phyloP scores from a whole-genome alignment of 1,284 basidiomycete species.

The Austropuccinia psidii region DNA sequence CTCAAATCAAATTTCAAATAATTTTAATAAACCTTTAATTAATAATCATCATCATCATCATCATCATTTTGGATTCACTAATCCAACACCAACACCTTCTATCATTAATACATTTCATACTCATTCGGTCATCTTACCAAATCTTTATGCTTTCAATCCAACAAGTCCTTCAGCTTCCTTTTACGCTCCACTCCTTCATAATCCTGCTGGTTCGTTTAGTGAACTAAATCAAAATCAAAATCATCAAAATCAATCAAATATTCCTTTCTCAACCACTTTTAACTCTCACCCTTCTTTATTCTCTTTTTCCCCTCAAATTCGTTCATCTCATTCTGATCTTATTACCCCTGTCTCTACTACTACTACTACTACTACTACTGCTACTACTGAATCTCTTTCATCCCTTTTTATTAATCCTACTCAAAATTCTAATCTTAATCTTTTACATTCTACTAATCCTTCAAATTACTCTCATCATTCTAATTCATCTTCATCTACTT shows the following conservation, averaged over 20 bases:
- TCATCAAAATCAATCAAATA: neutral
- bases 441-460: neutral
- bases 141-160: neutral
- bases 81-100: neutral
- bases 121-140: neutral
- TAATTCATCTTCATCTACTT: neutral
- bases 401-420: neutral
- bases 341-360: neutral
- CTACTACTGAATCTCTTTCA: neutral
- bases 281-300: neutral
- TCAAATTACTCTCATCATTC: neutral
- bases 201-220: neutral
- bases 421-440: neutral
- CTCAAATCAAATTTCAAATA: neutral
- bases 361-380: neutral
- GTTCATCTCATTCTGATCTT: neutral
- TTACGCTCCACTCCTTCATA: neutral
- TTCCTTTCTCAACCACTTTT: neutral
- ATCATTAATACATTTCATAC: neutral
- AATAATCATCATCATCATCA: neutral
- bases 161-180: neutral
- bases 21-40: neutral
- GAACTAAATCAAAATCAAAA: no score
- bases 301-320: neutral
- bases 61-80: neutral